phyloP scores from a whole-genome alignment of 1,284 basidiomycete species.

The Cryptococcus wingfieldii region DNA sequence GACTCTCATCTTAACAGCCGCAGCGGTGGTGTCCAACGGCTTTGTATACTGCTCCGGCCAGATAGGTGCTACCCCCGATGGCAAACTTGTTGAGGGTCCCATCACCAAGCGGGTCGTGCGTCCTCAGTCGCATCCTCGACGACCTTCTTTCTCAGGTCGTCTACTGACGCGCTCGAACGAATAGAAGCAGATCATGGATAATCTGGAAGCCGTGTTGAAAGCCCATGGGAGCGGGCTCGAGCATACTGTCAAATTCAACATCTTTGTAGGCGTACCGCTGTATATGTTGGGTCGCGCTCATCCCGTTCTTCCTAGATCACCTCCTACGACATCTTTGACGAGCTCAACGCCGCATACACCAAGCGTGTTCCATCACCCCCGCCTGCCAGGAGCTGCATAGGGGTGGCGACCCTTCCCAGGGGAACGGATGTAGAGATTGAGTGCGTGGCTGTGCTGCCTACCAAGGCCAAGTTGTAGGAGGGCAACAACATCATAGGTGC shows the following conservation, averaged over 20 bases:
- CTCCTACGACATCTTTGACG: slow-evolving; percentile 29
- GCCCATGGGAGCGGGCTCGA: slow-evolving; percentile 59
- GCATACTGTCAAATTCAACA: slow-evolving; percentile 60
- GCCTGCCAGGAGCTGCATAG: slow-evolving; percentile 63
- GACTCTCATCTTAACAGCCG: slow-evolving; percentile 10
- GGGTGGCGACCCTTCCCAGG: slow-evolving; percentile 56
- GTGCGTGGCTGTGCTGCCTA: slow-evolving; percentile 52
- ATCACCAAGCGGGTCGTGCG: slow-evolving; percentile 57
- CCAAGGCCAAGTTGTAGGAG: slow-evolving; percentile 18
- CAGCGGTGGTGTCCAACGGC: slow-evolving; percentile 50
- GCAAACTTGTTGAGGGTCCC: slow-evolving; percentile 56
- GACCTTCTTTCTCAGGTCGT: neutral
- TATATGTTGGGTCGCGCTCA: neutral
- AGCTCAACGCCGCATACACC: slow-evolving; percentile 28
- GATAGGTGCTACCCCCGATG: slow-evolving; percentile 56
- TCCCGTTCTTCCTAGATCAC: slow-evolving; percentile 20
- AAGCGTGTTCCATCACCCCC: slow-evolving; percentile 41
- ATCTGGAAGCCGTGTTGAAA: slow-evolving; percentile 58
- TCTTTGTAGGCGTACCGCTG: slow-evolving; percentile 52
- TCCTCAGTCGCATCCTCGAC: neutral
- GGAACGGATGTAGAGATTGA: slow-evolving; percentile 62
- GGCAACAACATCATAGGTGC: neutral
- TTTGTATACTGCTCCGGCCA: slow-evolving; percentile 61
- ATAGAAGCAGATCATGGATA: slow-evolving; percentile 58
- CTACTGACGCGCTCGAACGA: neutral